phyloP scores from a whole-genome alignment of 2,329 filamentous ascomycete species.

The Colletotrichum musae region DNA sequence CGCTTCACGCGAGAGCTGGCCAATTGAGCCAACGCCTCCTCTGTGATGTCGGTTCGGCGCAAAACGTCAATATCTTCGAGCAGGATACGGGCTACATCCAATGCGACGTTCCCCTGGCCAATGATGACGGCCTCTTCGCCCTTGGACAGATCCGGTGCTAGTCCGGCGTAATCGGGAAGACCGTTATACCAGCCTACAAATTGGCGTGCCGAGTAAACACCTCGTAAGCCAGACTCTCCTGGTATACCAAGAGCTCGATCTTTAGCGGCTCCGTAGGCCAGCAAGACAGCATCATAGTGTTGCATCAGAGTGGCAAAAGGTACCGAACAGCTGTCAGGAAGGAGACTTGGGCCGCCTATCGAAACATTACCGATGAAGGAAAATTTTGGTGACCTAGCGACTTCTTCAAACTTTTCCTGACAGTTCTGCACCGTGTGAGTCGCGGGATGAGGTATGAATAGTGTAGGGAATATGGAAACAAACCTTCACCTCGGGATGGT shows the following conservation, averaged over 20 bases:
- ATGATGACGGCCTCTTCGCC: slow-evolving; percentile 90
- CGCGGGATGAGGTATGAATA: background rate
- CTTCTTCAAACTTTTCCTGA: slow-evolving; percentile 91
- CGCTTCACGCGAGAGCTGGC: slow-evolving; percentile 80
- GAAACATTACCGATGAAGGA: slow-evolving; percentile 92
- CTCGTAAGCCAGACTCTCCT: slow-evolving; percentile 80
- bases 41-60: slow-evolving; percentile 88
- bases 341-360: slow-evolving; percentile 71
- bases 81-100: slow-evolving; percentile 92
- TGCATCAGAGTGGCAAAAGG: slow-evolving; percentile 78
- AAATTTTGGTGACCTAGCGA: slow-evolving; percentile 86
- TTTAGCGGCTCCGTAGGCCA: slow-evolving; percentile 91
- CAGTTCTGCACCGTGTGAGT: slow-evolving; percentile 77
- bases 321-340: slow-evolving; percentile 65
- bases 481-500: slow-evolving; percentile 98
- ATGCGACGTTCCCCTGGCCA: slow-evolving; percentile 95
- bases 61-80: slow-evolving; percentile 82
- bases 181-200: slow-evolving; percentile 99
- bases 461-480: slow-evolving; percentile 40
- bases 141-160: slow-evolving; percentile 80
- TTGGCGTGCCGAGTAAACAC: slow-evolving; percentile 88
- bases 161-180: slow-evolving; percentile 81
- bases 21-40: slow-evolving; percentile 82
- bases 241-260: slow-evolving; percentile 85
- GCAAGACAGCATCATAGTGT: slow-evolving; percentile 93